Evolutionary conservation across 2,329 filamentous ascomycete genomes (phyloP), one percentile per base, ranked within the genome.

Genomic region (Colletotrichum sojae): DNA sequence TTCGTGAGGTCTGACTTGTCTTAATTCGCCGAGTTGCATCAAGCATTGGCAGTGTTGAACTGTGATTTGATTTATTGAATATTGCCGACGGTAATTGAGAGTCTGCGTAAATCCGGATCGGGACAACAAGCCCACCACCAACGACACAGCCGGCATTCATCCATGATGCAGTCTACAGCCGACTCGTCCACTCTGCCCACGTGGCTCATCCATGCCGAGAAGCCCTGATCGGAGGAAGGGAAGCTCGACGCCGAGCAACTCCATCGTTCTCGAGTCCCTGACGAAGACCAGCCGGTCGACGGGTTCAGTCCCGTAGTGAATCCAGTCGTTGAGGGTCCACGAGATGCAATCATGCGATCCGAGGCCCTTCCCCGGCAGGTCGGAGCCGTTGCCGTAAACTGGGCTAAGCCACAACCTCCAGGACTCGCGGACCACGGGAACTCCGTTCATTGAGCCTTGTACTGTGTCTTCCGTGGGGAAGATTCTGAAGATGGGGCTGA

Each of bases 321-420:
- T 68, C 78, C 77, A 82, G 40, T 81, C 78, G 0, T 74, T 75
- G 5, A 78, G 63, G 40, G 74, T 77, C 79, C 78, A 81, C 4
- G 73, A 71, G 1, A 73, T 27, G 46, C 78, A 81, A 18, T 74
- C 73, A n/a, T 74, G 66, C 1, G 65, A 63, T 12, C 72, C 66
- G 13, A 78, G 43, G 0, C 58, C 64, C 6, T 64, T 63, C 0
- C 75, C 75, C 0, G 79, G 78, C 2, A 82, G 71, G 31, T 79
- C 77, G 0, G 77, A 78, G 15, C 63, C 10, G 9, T 49, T 43
- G n/a, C 48, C n/a, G 36, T 52, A 43, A 13, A 55, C 18, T 1
- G 49, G 52, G 0, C 75, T 73, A 0, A 76, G 73, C 76, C 76
- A 79, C 6, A 78, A 45, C 16, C 73, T 73, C 77, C 78, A 78